Evolutionary conservation across 1,139 yeast genomes (phyloP).

Genomic region (Debaryomyces udenii): DNA sequence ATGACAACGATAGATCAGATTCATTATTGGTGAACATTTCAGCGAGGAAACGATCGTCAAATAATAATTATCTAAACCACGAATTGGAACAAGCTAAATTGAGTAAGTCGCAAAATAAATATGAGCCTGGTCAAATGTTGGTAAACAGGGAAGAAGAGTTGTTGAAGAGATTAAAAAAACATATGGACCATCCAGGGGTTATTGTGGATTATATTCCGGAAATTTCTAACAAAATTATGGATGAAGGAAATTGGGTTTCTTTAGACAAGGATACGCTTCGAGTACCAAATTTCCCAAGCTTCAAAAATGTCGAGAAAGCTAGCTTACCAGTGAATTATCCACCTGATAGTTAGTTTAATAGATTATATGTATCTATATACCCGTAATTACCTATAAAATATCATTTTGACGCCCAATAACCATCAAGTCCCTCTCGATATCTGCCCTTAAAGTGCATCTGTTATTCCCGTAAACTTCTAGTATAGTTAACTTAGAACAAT

Average conservation of each 20-base stretch:
- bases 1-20: constrained; percentile 30
- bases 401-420: constrained; percentile 81
- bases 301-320: constrained; percentile 65
- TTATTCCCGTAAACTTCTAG: constrained; percentile 83
- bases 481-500: constrained; percentile 62
- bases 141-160: constrained; percentile 27
- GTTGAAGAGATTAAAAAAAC: constrained; percentile 39
- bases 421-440: constrained; percentile 54
- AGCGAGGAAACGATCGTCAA: constrained; percentile 28
- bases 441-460: constrained; percentile 61
- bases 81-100: constrained; percentile 17
- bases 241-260: constrained; percentile 28
- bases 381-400: constrained; percentile 31
- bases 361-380: constrained; percentile 1
- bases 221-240: constrained; percentile 49
- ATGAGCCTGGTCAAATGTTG: constrained; percentile 1
- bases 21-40: constrained; percentile 30
- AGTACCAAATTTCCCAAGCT: constrained; percentile 54
- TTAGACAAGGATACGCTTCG: constrained; percentile 22
- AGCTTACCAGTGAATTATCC: constrained; percentile 39
- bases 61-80: constrained; percentile 23
- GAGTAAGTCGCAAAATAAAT: constrained; percentile 10
- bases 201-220: constrained; percentile 55
- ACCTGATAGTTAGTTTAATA: constrained; percentile 13
- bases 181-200: constrained; percentile 66